Conservation (phyloP, 306 rosid species). For the Ormosia semicastrata region DNA sequence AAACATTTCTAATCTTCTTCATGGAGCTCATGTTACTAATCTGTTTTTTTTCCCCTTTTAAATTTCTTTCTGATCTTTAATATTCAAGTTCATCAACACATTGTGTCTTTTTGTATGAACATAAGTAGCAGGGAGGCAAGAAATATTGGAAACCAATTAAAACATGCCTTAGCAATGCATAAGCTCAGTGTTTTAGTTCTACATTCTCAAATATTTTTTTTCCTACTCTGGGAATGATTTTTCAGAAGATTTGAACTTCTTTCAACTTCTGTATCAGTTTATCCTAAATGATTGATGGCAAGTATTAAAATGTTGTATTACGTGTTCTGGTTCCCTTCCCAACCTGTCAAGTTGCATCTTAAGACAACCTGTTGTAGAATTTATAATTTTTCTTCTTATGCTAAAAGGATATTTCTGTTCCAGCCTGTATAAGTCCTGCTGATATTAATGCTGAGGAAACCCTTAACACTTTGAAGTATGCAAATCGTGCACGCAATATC, state of each 20-base stretch:
- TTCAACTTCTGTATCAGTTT: not conserved
- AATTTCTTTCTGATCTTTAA: not conserved
- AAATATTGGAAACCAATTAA: conserved; percentile 20
- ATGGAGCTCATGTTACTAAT: conserved; percentile 1
- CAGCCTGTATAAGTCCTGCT: conserved; percentile 99
- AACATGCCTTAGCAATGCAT: not conserved
- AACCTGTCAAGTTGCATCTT: not conserved
- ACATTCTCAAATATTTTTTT: not conserved
- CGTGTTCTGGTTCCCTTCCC: not conserved
- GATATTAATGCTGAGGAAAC: conserved; percentile 99
- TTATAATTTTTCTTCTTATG: conserved; percentile 24
- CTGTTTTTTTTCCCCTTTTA: not conserved
- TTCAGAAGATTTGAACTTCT: conserved; percentile 19
- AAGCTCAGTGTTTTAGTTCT: not conserved
- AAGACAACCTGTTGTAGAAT: not conserved
- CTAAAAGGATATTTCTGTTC: not conserved
- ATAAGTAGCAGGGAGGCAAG: not conserved
- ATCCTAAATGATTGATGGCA: not conserved
- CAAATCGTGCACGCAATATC: conserved; percentile 96
- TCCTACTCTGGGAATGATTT: not conserved
- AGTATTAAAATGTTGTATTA: not conserved
- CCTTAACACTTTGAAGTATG: conserved; percentile 92
- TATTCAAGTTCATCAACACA: conserved; percentile 10
- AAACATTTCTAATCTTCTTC: not conserved
- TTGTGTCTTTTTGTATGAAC: not conserved